phyloP scores from a whole-genome alignment of 2,329 filamentous ascomycete species.

The Stenocarpella maydis region DNA sequence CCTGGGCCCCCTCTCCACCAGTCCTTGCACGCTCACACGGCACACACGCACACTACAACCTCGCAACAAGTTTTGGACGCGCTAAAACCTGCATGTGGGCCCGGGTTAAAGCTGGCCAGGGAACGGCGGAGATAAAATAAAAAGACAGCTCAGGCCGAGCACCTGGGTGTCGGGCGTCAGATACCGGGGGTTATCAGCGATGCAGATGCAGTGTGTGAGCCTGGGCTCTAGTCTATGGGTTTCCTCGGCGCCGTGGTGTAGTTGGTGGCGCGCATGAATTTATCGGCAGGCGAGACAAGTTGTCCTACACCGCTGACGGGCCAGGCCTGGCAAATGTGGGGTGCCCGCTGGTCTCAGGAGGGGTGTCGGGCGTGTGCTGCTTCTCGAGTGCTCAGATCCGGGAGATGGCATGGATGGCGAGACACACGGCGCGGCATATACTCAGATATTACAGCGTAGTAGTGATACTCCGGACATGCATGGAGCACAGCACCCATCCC shows the following conservation, averaged over 20 bases:
- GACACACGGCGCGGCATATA: neutral
- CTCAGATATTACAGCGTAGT: neutral
- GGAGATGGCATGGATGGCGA: neutral
- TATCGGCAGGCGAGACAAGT: neutral
- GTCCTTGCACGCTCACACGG: neutral
- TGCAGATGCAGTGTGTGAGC: neutral
- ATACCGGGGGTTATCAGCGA: no score
- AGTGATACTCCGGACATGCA: no score
- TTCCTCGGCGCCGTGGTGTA: neutral
- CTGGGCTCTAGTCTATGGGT: neutral
- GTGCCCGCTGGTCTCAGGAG: constrained; percentile 8
- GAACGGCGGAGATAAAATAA: neutral
- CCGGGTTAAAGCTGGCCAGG: no score
- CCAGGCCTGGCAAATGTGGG: neutral
- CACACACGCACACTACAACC: neutral
- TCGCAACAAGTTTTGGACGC: constrained; percentile 1
- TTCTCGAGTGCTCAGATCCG: constrained; percentile 17
- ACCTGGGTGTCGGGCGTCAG: no score
- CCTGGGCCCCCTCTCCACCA: neutral
- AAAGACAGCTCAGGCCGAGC: neutral
- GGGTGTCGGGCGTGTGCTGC: neutral
- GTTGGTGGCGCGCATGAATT: constrained; percentile 11
- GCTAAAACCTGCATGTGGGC: no score
- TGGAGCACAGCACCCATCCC: no score
- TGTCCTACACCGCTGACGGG: constrained; percentile 8